Evolutionary conservation across 208 protist species (phyloP).

Genomic region (Acanthamoeba castellanii): DNA sequence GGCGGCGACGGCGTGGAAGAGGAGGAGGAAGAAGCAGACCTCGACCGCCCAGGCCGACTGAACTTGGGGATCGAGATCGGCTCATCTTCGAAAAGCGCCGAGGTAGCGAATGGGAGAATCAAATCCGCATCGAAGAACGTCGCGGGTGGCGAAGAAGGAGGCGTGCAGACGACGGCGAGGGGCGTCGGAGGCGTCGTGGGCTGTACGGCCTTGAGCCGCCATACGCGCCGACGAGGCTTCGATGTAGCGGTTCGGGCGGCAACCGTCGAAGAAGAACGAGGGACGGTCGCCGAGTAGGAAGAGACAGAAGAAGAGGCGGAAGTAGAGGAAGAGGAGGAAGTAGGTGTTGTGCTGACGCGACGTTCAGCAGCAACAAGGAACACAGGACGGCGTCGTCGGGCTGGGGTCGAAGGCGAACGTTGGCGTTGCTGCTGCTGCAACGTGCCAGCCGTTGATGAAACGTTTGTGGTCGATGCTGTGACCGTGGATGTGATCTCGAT

Average conservation of each 20-base stretch:
- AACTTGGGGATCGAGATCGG: not conserved
- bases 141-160: not conserved
- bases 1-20: not conserved
- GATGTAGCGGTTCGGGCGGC: not conserved
- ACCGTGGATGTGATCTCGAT: not conserved
- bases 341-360: not conserved
- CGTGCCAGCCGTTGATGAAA: not conserved
- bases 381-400: not conserved
- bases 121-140: not conserved
- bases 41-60: no score
- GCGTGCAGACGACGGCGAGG: not conserved
- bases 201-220: conserved; percentile 16
- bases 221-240: not conserved
- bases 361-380: conserved; percentile 15
- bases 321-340: not conserved
- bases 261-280: not conserved
- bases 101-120: not conserved
- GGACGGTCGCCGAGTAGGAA: not conserved
- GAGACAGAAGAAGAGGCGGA: not conserved
- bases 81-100: not conserved
- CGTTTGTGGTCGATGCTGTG: not conserved
- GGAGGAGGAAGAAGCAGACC: not conserved
- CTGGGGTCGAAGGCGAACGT: not conserved
- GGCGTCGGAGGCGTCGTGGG: not conserved
- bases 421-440: not conserved